Evolutionary conservation across 1,284 basidiomycete genomes (phyloP).

Genomic region (Pascua sp.): DNA sequence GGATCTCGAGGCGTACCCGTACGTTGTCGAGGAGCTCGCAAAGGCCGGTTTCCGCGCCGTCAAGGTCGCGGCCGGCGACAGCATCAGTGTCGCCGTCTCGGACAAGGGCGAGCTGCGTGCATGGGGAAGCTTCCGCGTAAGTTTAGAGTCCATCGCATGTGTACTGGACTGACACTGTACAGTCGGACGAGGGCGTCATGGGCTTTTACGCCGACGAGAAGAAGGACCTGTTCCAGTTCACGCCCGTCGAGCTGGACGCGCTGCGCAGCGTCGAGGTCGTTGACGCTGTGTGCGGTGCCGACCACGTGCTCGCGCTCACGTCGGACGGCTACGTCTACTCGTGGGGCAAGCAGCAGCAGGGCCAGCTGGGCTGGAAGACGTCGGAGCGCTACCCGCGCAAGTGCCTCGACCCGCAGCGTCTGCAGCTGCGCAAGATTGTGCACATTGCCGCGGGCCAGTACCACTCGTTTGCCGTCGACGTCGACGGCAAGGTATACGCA

Average conservation of each 20-base stretch:
- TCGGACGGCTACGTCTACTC: slow-evolving; percentile 74
- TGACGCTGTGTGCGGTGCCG: slow-evolving; percentile 74
- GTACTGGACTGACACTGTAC: neutral
- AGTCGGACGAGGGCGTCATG: slow-evolving; percentile 72
- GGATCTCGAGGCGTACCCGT: slow-evolving; percentile 70
- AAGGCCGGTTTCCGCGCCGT: slow-evolving; percentile 77
- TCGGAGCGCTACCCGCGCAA: slow-evolving; percentile 78
- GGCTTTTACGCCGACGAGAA: slow-evolving; percentile 68
- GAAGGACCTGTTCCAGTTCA: slow-evolving; percentile 49
- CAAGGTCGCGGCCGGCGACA: slow-evolving; percentile 76
- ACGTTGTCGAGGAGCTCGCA: slow-evolving; percentile 66
- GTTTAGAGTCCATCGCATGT: slow-evolving; percentile 37
- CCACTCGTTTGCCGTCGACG: slow-evolving; percentile 85
- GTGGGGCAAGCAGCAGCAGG: slow-evolving; percentile 78
- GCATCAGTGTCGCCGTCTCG: slow-evolving; percentile 74
- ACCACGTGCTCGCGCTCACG: slow-evolving; percentile 82
- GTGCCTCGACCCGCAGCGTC: slow-evolving; percentile 67
- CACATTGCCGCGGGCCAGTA: slow-evolving; percentile 74
- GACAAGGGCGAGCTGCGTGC: slow-evolving; percentile 73
- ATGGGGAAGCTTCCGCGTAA: slow-evolving; percentile 89
- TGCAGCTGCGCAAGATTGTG: slow-evolving; percentile 72
- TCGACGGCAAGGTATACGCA: slow-evolving; percentile 74
- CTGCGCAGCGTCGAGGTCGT: slow-evolving; percentile 55
- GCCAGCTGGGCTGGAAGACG: slow-evolving; percentile 80
- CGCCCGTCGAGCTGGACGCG: slow-evolving; percentile 50